phyloP scores from a whole-genome alignment of 139 green algal species.

The Parachlorella kessleri region DNA sequence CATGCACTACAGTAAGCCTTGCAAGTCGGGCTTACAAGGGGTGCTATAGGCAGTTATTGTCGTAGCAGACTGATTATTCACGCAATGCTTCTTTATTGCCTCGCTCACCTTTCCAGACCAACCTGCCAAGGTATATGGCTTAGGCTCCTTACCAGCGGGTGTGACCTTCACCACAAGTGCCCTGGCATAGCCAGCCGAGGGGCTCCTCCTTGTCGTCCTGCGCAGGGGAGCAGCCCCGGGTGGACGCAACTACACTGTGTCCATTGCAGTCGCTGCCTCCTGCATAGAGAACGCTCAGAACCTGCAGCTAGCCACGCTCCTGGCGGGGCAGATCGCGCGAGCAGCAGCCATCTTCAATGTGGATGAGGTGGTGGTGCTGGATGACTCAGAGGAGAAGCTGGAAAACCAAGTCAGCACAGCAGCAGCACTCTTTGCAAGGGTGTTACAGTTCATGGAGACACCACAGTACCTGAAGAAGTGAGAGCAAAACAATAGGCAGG shows the following conservation, averaged over 20 bases:
- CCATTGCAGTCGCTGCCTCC: slow-evolving; percentile 74
- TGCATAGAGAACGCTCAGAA: slow-evolving; percentile 78
- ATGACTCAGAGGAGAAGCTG: slow-evolving; percentile 43
- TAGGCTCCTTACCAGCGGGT: too few species aligned
- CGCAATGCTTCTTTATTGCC: too few species aligned
- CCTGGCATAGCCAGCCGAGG: too few species aligned
- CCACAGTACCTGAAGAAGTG: slow-evolving; percentile 85
- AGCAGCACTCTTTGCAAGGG: slow-evolving; percentile 72
- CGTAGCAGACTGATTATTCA: too few species aligned
- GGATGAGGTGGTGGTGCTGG: slow-evolving; percentile 84
- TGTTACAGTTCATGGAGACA: slow-evolving; percentile 89
- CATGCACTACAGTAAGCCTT: too few species aligned
- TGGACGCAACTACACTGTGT: slow-evolving; percentile 59
- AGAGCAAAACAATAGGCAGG: neutral
- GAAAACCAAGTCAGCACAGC: slow-evolving; percentile 40
- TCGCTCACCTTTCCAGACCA: too few species aligned
- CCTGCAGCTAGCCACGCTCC: slow-evolving; percentile 66
- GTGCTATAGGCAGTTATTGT: too few species aligned
- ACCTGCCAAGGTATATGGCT: too few species aligned
- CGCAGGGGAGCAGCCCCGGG: neutral
- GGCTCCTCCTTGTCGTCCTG: too few species aligned
- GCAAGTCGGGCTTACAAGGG: too few species aligned
- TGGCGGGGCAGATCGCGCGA: slow-evolving; percentile 75
- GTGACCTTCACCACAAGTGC: too few species aligned
- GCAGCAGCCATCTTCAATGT: slow-evolving; percentile 81